Percentiles rank a stretch among this genome's conserved stretches.
Conservation (phyloP, 495 filamentous ascomycete species). For the Lindgomyces ingoldianus region DNA sequence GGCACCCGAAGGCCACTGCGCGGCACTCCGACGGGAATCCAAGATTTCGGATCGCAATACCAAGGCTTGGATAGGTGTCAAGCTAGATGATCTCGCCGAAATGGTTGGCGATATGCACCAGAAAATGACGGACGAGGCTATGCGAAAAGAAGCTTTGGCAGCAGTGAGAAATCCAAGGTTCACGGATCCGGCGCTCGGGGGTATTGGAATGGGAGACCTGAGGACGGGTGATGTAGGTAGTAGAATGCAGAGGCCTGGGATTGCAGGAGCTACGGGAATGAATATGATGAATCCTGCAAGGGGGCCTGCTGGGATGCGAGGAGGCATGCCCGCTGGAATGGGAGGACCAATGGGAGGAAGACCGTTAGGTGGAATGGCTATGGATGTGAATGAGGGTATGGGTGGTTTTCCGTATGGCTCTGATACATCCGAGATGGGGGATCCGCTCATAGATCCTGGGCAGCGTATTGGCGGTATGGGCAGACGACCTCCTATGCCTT, state of each 20-base stretch:
- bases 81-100: too few species aligned
- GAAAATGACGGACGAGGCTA: not conserved
- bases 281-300: not conserved
- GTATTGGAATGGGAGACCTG: not conserved
- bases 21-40: too few species aligned
- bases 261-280: not conserved
- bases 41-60: too few species aligned
- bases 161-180: not conserved
- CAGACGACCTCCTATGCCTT: not conserved
- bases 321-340: not conserved
- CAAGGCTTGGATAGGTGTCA: too few species aligned
- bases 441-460: not conserved
- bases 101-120: not conserved
- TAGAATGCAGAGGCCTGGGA: not conserved
- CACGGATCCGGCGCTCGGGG: not conserved
- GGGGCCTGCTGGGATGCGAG: not conserved
- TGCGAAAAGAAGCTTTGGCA: not conserved
- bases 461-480: not conserved
- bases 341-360: not conserved
- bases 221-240: not conserved
- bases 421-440: not conserved
- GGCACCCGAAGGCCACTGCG: too few species aligned
- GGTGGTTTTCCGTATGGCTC: not conserved
- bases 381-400: not conserved
- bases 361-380: not conserved